Evolutionary conservation across 495 filamentous ascomycete genomes (phyloP).

Genomic region (Talaromyces borbonicus): DNA sequence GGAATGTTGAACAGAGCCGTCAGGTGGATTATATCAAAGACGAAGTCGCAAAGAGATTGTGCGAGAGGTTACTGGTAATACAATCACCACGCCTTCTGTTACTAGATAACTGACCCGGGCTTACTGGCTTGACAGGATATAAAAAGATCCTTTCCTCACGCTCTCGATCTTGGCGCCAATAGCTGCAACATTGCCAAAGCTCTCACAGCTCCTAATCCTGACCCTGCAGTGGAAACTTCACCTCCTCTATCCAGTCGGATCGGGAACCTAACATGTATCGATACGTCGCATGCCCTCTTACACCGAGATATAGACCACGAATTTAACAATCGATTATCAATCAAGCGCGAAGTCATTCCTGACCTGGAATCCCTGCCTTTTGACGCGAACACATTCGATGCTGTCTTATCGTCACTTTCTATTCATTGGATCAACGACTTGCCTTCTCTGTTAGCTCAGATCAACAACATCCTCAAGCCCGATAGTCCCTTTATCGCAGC

Average conservation of each 20-base stretch:
- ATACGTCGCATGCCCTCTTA: conserved; percentile 67
- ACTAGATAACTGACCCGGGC: conserved; percentile 6
- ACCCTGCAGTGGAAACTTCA: conserved; percentile 42
- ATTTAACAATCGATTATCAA: conserved; percentile 62
- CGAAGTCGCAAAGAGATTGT: conserved; percentile 77
- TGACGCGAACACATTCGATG: conserved; percentile 68
- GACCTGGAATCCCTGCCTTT: conserved; percentile 69
- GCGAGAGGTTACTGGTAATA: conserved; percentile 75
- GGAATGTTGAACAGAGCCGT: conserved; percentile 58
- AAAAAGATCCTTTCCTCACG: conserved; percentile 71
- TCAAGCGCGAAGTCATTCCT: conserved; percentile 60
- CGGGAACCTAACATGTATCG: conserved; percentile 62
- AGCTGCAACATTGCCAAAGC: conserved; percentile 86
- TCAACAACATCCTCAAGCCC: conserved; percentile 76
- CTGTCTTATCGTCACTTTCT: conserved; percentile 74
- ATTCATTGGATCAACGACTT: conserved; percentile 99
- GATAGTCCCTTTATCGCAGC: conserved; percentile 89
- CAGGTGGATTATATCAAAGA: conserved; percentile 86
- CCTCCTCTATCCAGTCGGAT: conserved; percentile 60
- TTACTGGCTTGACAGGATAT: conserved; percentile 54
- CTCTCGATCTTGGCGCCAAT: conserved; percentile 93
- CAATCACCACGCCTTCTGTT: background rate
- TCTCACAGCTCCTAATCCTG: conserved; percentile 57
- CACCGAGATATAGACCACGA: conserved; percentile 69
- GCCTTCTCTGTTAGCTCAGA: conserved; percentile 67